A percentile compares a stretch with the other conserved stretches of the same genome.
These are phyloP conservation scores for Colletotrichum limetticola DNA, from an alignment of 2,329 filamentous ascomycete genomes.

Conservation along the genomic window DNA sequence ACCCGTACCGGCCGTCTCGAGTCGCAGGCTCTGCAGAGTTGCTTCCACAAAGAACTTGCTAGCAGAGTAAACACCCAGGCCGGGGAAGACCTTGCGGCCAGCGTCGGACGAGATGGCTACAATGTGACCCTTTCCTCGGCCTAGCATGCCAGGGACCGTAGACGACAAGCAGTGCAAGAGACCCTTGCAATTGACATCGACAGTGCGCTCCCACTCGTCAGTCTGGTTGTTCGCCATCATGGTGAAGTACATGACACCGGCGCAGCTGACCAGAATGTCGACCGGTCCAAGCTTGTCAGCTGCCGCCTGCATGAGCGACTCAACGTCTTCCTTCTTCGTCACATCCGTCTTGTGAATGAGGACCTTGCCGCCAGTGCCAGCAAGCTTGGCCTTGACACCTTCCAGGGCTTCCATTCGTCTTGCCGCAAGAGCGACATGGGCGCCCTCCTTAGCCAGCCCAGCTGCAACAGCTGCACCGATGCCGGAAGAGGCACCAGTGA, in stretches of 20 bases:
- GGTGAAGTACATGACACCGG: conserved; percentile 89
- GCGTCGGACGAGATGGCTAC: conserved; percentile 87
- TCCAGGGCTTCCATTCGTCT: conserved; percentile 77
- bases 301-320: conserved; percentile 70
- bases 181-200: conserved; percentile 89
- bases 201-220: conserved; percentile 83
- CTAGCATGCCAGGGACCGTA: conserved; percentile 77
- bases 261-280: conserved; percentile 83
- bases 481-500: conserved; percentile 84
- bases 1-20: conserved; percentile 81
- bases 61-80: conserved; percentile 83
- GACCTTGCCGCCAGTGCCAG: conserved; percentile 67
- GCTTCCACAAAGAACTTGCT: conserved; percentile 90
- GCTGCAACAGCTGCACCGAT: conserved; percentile 80
- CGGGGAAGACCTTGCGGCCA: conserved; percentile 84
- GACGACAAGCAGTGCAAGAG: conserved; percentile 78
- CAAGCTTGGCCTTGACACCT: conserved; percentile 70
- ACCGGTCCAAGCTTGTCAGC: conserved; percentile 74
- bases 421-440: conserved; percentile 77
- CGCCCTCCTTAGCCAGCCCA: conserved; percentile 76
- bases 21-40: conserved; percentile 77
- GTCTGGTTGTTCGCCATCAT: conserved; percentile 82
- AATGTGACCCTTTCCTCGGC: conserved; percentile 76
- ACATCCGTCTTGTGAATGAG: conserved; percentile 79
- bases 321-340: conserved; percentile 73